Evolutionary conservation across 139 green algal genomes (phyloP).

Genomic region (Tetradesmus obliquus): DNA sequence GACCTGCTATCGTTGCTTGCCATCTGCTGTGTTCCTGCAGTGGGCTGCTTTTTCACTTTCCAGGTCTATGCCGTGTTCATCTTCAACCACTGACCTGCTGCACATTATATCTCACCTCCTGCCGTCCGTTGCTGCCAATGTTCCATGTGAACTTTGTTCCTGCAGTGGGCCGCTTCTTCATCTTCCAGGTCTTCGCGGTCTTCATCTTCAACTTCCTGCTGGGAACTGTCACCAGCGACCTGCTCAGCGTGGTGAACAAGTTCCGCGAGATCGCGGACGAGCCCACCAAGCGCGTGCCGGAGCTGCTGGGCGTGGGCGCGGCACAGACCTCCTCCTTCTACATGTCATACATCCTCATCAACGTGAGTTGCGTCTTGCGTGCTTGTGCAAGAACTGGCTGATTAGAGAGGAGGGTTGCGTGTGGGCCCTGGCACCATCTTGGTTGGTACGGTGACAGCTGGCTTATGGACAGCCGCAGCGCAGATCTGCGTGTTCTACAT

Average conservation of each 20-base stretch:
- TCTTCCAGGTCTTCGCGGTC: conserved; percentile 77
- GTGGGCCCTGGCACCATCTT: neutral
- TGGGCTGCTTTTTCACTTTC: neutral
- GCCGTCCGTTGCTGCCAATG: neutral
- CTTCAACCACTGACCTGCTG: neutral
- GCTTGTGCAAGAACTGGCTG: neutral
- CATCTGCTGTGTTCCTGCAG: no score
- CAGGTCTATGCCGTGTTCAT: neutral
- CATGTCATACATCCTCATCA: conserved; percentile 74
- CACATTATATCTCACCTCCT: neutral
- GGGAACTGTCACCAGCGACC: conserved; percentile 27
- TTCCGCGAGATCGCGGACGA: conserved; percentile 53
- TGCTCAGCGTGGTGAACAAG: conserved; percentile 52
- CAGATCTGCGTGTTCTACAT: no score
- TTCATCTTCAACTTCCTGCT: conserved; percentile 75
- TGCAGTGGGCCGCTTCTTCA: conserved; percentile 42
- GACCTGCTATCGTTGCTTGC: no score
- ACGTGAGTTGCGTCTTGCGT: conserved; percentile 28
- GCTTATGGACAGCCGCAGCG: no score
- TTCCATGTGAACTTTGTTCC: neutral
- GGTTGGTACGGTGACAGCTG: neutral
- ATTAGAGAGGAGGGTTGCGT: neutral
- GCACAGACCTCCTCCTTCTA: conserved; percentile 85
- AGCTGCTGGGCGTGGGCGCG: conserved; percentile 68
- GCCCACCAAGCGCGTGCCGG: conserved; percentile 50